Base-by-base conservation (phyloP, 2,329 filamentous ascomycete species). In the Ophiosphaerella korrae region DNA sequence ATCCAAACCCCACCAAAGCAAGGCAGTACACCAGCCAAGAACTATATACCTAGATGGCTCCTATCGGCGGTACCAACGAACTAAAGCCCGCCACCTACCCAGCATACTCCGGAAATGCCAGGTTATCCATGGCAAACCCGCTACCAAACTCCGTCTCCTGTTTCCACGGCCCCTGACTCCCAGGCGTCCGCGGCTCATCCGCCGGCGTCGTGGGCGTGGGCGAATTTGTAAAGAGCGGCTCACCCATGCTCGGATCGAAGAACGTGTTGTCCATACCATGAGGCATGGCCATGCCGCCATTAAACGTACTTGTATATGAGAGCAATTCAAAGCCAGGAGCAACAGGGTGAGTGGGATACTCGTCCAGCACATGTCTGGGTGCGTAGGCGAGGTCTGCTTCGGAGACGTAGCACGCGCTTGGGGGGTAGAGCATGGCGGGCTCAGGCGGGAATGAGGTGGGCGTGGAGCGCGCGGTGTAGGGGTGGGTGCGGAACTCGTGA, bases 171-270 rank as follows among this genome's bases (percentile, higher is more conserved):
- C 42, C 44, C 11, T 44, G 46, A 21, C 51, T 52, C 7, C 41
- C 37, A 2, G 66, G 66, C 14, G 66, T 68, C 13, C 53, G 42
- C 12, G 64, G 66, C 51, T 61, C 62, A 29, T 64, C 62, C 2
- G 49, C 41, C 6, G 44, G 42, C 0, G 61, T 57, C 12, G 59
- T 62, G 1, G 66, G 64, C 12, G 55, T 62, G 1, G 66, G 64
- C 12, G 55, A 60, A 12, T 57, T 50, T 2, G 57, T 51, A 50
- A 70, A 68, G 13, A 70, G 24, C 1, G 60, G 54, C 24, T 66
- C 68, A 3, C 56, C 42, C 0, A 60, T 53, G 24, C 60, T 57
- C 5, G 62, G 58, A 12, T 61, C 48, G 7, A 63, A 43, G 36
- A 62, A 67, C 1, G 48, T 53, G 1, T 52, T 42, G 23, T 67